A percentile compares a stretch with the other conserved stretches of the same genome.
These are phyloP conservation scores for Chaetomiaceae sp. DNA, from an alignment of 2,329 filamentous ascomycete species.

Conservation along the genomic window DNA sequence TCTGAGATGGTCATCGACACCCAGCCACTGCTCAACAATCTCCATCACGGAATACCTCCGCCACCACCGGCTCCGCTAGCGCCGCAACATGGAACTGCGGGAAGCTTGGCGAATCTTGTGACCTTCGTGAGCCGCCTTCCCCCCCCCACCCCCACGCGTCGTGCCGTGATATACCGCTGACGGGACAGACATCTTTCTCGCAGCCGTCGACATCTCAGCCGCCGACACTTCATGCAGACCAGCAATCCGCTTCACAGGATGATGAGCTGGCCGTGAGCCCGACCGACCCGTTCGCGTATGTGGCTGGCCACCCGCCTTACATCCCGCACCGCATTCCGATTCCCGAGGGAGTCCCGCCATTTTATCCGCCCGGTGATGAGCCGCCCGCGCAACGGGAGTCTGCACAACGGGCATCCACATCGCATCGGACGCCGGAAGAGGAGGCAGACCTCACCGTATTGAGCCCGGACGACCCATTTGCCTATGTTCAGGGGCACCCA, in stretches of 20 bases:
- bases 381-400: too few species aligned
- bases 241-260: too few species aligned
- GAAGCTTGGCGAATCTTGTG: background rate
- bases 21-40: constrained; percentile 18
- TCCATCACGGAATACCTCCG: background rate
- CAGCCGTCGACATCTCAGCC: too few species aligned
- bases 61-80: background rate
- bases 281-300: background rate
- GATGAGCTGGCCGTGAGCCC: background rate
- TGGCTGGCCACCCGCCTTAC: background rate
- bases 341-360: background rate
- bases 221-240: too few species aligned
- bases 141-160: background rate
- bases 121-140: background rate
- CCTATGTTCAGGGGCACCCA: background rate
- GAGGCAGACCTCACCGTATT: too few species aligned
- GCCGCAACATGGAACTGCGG: background rate
- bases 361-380: too few species aligned
- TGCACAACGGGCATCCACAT: too few species aligned
- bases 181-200: too few species aligned
- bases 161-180: too few species aligned
- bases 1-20: constrained; percentile 28
- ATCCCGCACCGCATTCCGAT: background rate
- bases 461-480: too few species aligned
- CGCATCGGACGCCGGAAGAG: too few species aligned